phyloP scores from a whole-genome alignment of 1,284 basidiomycete genomes.

The Cutaneotrichosporon sp. region DNA sequence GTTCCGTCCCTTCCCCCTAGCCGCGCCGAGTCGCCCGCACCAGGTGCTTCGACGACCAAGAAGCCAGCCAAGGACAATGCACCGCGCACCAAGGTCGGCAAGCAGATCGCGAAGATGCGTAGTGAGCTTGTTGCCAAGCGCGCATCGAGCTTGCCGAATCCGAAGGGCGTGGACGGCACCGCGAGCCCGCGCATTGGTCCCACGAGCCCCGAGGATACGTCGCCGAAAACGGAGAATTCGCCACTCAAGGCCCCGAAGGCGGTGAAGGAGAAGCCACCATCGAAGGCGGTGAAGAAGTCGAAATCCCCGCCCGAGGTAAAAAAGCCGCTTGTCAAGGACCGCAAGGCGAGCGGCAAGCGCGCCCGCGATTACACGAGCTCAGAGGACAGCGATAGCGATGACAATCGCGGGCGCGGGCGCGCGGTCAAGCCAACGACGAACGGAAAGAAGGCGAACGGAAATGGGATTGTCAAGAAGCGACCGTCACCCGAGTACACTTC shows the following conservation, averaged over 20 bases:
- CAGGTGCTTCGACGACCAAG: constrained; percentile 8
- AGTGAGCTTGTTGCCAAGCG: constrained; percentile 29
- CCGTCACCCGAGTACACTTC: constrained; percentile 14
- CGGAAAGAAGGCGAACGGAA: constrained; percentile 13
- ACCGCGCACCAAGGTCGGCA: constrained; percentile 29
- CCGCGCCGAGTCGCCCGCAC: constrained; percentile 19
- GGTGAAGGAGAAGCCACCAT: constrained; percentile 2
- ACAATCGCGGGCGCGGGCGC: constrained; percentile 12
- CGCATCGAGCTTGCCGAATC: constrained; percentile 29
- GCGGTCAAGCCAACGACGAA: constrained; percentile 9
- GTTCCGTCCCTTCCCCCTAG: not conserved
- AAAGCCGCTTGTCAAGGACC: constrained; percentile 6
- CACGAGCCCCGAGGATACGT: not conserved
- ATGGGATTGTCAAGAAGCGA: constrained; percentile 2
- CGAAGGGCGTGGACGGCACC: constrained; percentile 18
- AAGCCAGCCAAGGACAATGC: constrained; percentile 16
- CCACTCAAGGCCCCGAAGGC: constrained; percentile 5
- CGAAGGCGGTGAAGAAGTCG: constrained; percentile 5
- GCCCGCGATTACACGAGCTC: constrained; percentile 25
- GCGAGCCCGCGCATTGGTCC: constrained; percentile 23
- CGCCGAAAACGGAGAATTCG: constrained; percentile 1
- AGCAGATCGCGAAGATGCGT: constrained; percentile 36
- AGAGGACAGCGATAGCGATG: constrained; percentile 21
- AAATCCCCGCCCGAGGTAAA: constrained; percentile 5
- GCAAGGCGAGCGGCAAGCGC: constrained; percentile 4